Percentiles rank a stretch among this genome's conserved stretches.
Conservation (phyloP, 2,329 filamentous ascomycete genomes). For the Phialemonium atrogriseum region DNA sequence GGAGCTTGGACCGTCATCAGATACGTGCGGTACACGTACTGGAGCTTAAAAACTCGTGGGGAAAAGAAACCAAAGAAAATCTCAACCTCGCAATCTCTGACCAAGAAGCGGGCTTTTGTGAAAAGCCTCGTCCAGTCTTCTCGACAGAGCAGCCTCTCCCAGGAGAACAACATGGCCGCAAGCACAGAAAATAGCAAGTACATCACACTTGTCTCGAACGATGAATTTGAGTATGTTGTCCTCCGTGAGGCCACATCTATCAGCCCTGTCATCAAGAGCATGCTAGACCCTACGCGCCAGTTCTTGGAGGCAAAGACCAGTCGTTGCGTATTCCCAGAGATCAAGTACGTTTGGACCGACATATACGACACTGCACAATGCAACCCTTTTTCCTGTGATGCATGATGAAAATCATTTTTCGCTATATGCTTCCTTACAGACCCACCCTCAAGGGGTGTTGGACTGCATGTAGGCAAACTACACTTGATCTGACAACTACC, state of each 20-base stretch:
- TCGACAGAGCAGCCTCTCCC: background rate
- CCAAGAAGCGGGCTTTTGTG: background rate
- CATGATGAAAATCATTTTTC: constrained; percentile 30
- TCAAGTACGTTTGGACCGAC: constrained; percentile 51
- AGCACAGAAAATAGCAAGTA: constrained; percentile 46
- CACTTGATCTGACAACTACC: constrained; percentile 53
- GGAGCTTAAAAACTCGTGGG: too few species aligned
- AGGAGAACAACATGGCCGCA: too few species aligned
- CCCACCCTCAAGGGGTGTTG: constrained; percentile 18
- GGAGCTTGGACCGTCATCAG: too few species aligned
- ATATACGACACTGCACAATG: constrained; percentile 1
- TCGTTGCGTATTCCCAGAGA: constrained; percentile 60
- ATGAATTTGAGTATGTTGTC: constrained; percentile 71
- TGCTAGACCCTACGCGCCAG: constrained; percentile 60
- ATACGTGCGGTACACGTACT: too few species aligned
- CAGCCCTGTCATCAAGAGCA: constrained; percentile 65
- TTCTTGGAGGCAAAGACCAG: constrained; percentile 59
- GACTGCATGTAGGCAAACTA: constrained; percentile 46
- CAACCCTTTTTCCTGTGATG: background rate
- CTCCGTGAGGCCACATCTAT: constrained; percentile 61
- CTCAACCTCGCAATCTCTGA: too few species aligned
- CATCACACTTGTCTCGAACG: constrained; percentile 66
- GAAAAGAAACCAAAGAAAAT: too few species aligned
- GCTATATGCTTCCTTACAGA: constrained; percentile 41
- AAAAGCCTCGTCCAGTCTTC: too few species aligned